These are phyloP conservation scores for Camellia japonica DNA, from an alignment of 148 eudicot species.

Conservation along the genomic window DNA sequence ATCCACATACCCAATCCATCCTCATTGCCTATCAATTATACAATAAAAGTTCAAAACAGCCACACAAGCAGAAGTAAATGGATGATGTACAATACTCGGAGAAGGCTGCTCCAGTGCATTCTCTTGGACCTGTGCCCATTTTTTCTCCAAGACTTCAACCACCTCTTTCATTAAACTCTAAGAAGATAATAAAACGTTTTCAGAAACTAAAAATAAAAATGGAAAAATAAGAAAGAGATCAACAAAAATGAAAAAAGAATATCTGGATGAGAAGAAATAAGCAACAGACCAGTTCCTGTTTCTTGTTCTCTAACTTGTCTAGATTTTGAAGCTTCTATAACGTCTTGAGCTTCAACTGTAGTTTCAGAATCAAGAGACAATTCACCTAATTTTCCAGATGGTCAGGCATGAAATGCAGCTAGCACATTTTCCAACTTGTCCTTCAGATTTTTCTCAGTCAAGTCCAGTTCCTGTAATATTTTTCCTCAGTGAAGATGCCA, in stretches of 20 bases:
- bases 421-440: slow-evolving; percentile 57
- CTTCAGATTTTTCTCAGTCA: slow-evolving; percentile 52
- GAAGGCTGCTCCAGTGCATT: slow-evolving; percentile 77
- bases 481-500: no score
- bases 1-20: background rate
- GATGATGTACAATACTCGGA: slow-evolving; percentile 53
- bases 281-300: slow-evolving; percentile 65
- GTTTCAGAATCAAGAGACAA: slow-evolving; percentile 22
- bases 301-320: slow-evolving; percentile 77
- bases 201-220: slow-evolving; percentile 10
- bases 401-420: slow-evolving; percentile 31
- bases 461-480: no score
- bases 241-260: background rate
- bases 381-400: slow-evolving; percentile 29
- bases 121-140: slow-evolving; percentile 79
- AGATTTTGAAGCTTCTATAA: slow-evolving; percentile 43
- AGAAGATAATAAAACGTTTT: slow-evolving; percentile 12
- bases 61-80: background rate
- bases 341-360: slow-evolving; percentile 30
- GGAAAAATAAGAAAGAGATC: background rate
- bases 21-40: background rate
- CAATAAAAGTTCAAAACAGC: background rate
- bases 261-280: slow-evolving; percentile 1
- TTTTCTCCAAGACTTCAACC: slow-evolving; percentile 67
- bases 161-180: slow-evolving; percentile 62